Evolutionary conservation across 1,284 basidiomycete species (phyloP), one percentile per base, ranked within the genome.

Genomic region (Naganishia albida): DNA sequence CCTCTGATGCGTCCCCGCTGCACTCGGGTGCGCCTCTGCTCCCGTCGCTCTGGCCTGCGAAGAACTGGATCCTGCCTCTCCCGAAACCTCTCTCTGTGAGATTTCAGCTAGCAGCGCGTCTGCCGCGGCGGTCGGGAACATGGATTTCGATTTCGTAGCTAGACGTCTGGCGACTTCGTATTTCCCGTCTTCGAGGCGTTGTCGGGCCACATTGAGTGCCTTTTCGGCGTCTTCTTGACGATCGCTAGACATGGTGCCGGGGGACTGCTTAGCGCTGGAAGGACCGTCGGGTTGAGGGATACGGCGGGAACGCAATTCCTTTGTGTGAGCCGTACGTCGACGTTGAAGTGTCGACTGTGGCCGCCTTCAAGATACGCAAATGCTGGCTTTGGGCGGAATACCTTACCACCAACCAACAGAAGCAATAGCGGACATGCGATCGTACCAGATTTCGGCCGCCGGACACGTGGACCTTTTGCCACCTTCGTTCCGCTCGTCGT

Each of bases 61-160:
- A 16, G 68, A 42, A 18, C 67, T 54, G 8, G 66, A 78, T 74
- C 30, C 69, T 3, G 78, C 74, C 64, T 73, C 76, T 16, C 71
- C 69, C 8, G 79, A 73, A 26, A 78, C 63, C 66, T 23, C 53
- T 25, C 59, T 66, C 1, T 62, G 44, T 0, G 54, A 46, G 13
- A 79, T 76, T 52, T 79, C 77, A 4, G 78, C 70, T 10, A 81
- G 70, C 44, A 82, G 71, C 1, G 77, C 73, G 76, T 66, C 83
- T 7, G 89, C 95, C 75, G 93, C 88, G 6, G 87, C 83, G 1
- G 93, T 95, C 62, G 87, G 82, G 80, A 89, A 92, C 64, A 98
- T 85, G 26, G 87, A 82, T 65, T 93, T 85, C 16, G 89, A 91
- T 81, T 99, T 99, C 79, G 88, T 87, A 69, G 88, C 88, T 82